Percentiles rank a stretch among this genome's conserved stretches.
Evolutionary conservation across 768 basidiomycete genomes (phyloP).

Genomic region (Porphyrellus cyaneotinctus): DNA sequence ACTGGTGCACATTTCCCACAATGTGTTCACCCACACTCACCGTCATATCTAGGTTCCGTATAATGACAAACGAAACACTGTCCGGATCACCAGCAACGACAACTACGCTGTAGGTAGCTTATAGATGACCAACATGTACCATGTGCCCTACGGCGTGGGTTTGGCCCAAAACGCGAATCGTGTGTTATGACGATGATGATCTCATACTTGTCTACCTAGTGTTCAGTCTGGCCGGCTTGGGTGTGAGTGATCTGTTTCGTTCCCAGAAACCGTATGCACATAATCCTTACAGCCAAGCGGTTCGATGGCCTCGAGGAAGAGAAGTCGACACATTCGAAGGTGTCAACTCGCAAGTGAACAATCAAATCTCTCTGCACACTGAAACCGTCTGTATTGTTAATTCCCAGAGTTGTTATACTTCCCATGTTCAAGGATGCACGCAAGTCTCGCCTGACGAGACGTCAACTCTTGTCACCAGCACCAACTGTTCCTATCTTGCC

Average conservation of each 20-base stretch:
- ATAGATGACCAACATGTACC: slow-evolving; percentile 61
- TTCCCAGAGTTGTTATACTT: not conserved
- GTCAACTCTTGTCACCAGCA: slow-evolving; percentile 50
- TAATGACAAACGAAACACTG: slow-evolving; percentile 61
- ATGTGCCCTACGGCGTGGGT: slow-evolving; percentile 61
- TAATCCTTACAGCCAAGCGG: slow-evolving; percentile 39
- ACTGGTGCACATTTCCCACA: not conserved
- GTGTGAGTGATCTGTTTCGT: slow-evolving; percentile 17
- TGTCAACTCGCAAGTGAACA: slow-evolving; percentile 61
- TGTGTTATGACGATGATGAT: not conserved
- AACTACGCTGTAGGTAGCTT: slow-evolving; percentile 55
- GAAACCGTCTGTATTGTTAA: slow-evolving; percentile 35
- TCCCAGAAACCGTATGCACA: not conserved
- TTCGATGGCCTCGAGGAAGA: slow-evolving; percentile 58
- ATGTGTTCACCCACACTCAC: not conserved
- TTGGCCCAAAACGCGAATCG: not conserved
- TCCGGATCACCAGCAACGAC: slow-evolving; percentile 59
- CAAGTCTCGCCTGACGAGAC: slow-evolving; percentile 47
- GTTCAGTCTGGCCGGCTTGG: slow-evolving; percentile 70
- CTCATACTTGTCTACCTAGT: slow-evolving; percentile 35
- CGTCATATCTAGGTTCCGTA: slow-evolving; percentile 23
- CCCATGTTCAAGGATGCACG: slow-evolving; percentile 43
- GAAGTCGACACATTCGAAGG: slow-evolving; percentile 84
- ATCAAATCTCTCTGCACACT: slow-evolving; percentile 77
- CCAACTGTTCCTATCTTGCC: slow-evolving; percentile 54